Percentiles rank a stretch among this genome's conserved stretches.
phyloP scores from a whole-genome alignment of 2,329 filamentous ascomycete species.

The Botryotinia narcissicola region DNA sequence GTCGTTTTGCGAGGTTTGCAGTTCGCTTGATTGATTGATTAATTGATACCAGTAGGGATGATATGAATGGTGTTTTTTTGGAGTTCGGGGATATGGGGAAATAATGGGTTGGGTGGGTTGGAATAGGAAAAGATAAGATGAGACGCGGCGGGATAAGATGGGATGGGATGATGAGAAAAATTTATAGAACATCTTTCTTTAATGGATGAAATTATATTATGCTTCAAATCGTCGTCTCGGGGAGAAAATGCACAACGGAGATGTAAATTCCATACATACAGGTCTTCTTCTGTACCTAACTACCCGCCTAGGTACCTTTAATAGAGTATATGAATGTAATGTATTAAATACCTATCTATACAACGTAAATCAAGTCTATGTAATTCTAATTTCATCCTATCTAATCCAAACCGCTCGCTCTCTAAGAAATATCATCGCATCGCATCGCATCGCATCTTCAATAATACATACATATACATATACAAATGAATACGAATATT shows the following conservation, averaged over 20 bases:
- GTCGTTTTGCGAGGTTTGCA: not conserved
- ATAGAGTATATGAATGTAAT: not conserved
- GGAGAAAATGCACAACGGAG: not conserved
- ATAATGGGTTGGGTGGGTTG: not conserved
- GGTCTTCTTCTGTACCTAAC: not conserved
- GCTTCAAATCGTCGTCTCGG: not conserved
- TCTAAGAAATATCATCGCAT: not conserved
- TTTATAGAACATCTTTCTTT: not conserved
- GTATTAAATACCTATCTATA: not conserved
- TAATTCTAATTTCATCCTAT: not conserved
- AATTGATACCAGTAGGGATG: slow-evolving; percentile 10
- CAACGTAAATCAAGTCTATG: not conserved
- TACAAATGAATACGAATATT: not conserved
- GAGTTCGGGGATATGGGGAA: not conserved
- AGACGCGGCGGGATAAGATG: not conserved
- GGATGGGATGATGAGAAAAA: not conserved
- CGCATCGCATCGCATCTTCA: not conserved
- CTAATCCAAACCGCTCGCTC: not conserved
- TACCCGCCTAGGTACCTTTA: not conserved
- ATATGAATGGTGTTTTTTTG: slow-evolving; percentile 1
- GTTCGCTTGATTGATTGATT: not conserved
- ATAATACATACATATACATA: no score
- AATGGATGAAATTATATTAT: not conserved
- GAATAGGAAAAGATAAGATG: not conserved
- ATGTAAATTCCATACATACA: not conserved